Evolutionary conservation across 2,329 filamentous ascomycete species (phyloP).

Genomic region (Botrytis byssoidea): DNA sequence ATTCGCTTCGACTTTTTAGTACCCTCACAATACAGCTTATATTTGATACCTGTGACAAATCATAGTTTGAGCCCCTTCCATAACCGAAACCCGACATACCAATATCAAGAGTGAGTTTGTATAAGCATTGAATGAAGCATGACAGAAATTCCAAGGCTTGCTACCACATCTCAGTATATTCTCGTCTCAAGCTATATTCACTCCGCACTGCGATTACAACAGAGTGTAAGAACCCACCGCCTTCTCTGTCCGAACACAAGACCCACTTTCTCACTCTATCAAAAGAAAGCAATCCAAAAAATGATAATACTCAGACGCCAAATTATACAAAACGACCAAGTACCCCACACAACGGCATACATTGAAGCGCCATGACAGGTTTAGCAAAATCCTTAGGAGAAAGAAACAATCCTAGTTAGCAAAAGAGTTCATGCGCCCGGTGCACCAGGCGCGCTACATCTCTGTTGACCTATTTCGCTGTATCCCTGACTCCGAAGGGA

Average conservation of each 20-base stretch:
- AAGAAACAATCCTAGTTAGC: background rate
- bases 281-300: background rate
- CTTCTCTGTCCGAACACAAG: background rate
- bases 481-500: slow-evolving; percentile 11
- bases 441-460: background rate
- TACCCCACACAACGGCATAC: background rate
- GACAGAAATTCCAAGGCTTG: background rate
- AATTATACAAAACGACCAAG: background rate
- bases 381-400: no score
- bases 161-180: background rate
- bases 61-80: background rate
- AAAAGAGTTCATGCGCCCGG: background rate
- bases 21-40: background rate
- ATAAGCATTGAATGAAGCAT: background rate
- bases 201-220: background rate
- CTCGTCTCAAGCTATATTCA: background rate
- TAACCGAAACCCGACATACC: background rate
- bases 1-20: background rate
- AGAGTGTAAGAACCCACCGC: background rate
- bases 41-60: background rate
- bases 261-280: background rate
- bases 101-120: background rate
- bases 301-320: background rate
- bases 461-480: background rate
- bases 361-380: background rate